Base-by-base conservation (phyloP, 176 grass and related monocot genomes). In the Musa schizocarpa region DNA sequence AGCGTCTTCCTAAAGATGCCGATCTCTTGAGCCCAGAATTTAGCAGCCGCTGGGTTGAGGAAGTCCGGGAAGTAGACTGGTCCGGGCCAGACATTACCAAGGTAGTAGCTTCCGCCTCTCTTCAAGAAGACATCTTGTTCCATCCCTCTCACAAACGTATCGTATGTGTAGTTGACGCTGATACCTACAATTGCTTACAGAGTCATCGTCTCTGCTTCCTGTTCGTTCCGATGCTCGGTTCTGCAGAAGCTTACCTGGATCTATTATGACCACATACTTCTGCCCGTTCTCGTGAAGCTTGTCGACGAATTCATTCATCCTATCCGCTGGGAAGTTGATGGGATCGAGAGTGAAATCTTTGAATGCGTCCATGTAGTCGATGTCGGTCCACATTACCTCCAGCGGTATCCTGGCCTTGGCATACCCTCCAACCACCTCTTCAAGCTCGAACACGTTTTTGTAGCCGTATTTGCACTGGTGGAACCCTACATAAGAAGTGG, bases 331-430 rank as follows among this genome's bases (percentile, higher is more conserved):
- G 61, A 97, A 97, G 65, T 97, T 97, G 23, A 90, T 69, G 1
- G 83, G 89, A 52, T 92, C 75, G 0, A 97, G 71, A 1, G 93
- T 97, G 77, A 92, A 97, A 75, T 97, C 93, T 79, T 92, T 85
- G 85, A 22, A 92, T 11, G 63, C 81, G 69, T 97, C 82, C 93
- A 97, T 97, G 90, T 97, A 85, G 78, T 97, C 93, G 22, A 97
- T 97, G 82, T 97, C 90, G 13, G 87, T 88, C 93, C 93, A 97
- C 93, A 97, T 97, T 10, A 92, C 90, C 79, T 97, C 93, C 14
- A 97, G 65, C 7, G 93, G 93, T 24, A 97, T 88, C 82, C 75
- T 74, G 59, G 88, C 93, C 67, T 79, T 75, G 24, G 89, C 90
- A 51, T 97, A 97, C 34, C 90, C 83, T 64, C 79, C 85, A 1